Conservation (phyloP, 371 early-diverging fungal species). For the Lichtheimia ornata region DNA sequence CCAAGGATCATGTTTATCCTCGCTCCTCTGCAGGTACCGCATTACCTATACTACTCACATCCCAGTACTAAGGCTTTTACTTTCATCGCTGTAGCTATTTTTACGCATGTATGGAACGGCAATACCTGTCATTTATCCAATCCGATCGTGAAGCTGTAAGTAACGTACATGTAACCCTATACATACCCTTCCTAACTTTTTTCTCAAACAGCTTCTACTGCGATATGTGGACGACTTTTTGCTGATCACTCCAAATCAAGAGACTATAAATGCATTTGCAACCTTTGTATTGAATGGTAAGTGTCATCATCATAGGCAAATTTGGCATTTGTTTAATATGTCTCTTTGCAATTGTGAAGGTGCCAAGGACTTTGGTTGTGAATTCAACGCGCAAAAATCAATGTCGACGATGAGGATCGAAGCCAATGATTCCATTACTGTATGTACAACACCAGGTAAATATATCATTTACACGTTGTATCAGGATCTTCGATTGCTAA, state of each 20-base stretch:
- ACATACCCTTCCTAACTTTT: not conserved
- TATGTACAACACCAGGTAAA: conserved; percentile 4
- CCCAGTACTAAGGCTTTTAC: not conserved
- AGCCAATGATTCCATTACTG: not conserved
- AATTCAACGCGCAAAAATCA: conserved; percentile 5
- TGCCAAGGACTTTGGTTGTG: not conserved
- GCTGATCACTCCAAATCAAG: conserved; percentile 66
- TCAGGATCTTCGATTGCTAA: not conserved
- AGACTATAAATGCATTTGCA: conserved; percentile 20
- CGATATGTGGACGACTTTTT: conserved; percentile 86
- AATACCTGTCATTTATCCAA: conserved; percentile 17
- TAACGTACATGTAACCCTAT: no score
- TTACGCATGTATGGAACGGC: conserved; percentile 71
- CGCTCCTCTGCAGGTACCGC: conserved; percentile 77
- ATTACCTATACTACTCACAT: conserved; percentile 1
- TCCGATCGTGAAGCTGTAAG: conserved; percentile 27
- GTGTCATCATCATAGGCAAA: not conserved
- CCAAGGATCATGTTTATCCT: conserved; percentile 87
- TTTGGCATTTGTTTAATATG: no score
- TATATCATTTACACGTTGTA: no score
- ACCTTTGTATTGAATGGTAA: conserved; percentile 2
- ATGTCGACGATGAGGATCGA: not conserved
- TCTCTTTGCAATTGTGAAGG: not conserved
- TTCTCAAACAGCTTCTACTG: conserved; percentile 57
- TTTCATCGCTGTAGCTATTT: conserved; percentile 54